Evolutionary conservation across 106 monocot species (phyloP).

Genomic region (Dendrobium nobile): DNA sequence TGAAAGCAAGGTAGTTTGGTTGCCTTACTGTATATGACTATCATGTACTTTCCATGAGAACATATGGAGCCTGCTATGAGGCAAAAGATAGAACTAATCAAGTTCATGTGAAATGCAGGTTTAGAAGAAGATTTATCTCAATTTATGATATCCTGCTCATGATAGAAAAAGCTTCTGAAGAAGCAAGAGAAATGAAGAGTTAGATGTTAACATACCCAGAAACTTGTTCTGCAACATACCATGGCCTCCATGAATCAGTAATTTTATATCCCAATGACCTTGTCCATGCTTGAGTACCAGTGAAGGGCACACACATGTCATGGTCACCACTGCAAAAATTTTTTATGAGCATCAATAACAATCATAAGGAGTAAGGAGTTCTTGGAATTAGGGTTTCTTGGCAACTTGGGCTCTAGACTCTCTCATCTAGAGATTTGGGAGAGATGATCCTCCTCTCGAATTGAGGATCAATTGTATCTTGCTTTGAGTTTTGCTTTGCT

Average conservation of each 20-base stretch:
- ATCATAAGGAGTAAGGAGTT: not conserved
- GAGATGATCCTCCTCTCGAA: no score
- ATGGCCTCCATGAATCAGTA: slow-evolving; percentile 75
- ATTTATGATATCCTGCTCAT: not conserved
- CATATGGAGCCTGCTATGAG: not conserved
- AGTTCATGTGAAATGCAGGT: not conserved
- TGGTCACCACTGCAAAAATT: slow-evolving; percentile 75
- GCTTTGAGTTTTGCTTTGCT: no score
- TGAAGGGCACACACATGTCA: slow-evolving; percentile 94
- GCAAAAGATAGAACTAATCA: not conserved
- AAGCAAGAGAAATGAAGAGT: not conserved
- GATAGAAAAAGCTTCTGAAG: not conserved
- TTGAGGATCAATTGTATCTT: no score
- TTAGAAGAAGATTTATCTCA: not conserved
- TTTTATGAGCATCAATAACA: slow-evolving; percentile 1
- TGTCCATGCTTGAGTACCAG: slow-evolving; percentile 95
- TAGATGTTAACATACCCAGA: slow-evolving; percentile 45
- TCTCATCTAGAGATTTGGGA: no score
- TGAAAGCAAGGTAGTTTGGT: not conserved
- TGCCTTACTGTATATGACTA: no score
- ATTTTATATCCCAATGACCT: slow-evolving; percentile 71
- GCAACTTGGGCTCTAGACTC: no score
- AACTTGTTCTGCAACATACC: slow-evolving; percentile 65
- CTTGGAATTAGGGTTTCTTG: no score
- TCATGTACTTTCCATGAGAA: no score